Conservation (phyloP, 768 basidiomycete genomes). For the Kondoa malvinella region DNA sequence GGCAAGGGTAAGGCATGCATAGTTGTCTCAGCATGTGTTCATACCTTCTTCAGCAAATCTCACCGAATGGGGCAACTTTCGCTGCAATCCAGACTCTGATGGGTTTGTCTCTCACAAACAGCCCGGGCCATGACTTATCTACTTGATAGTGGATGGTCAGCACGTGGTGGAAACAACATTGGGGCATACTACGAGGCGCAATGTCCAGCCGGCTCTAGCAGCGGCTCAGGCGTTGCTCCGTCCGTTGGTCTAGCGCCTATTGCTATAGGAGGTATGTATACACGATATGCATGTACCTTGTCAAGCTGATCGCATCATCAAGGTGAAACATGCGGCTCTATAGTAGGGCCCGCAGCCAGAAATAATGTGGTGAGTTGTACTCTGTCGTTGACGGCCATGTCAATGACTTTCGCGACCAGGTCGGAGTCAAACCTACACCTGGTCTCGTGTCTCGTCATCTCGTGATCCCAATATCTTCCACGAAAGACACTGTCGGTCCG, state of each 20-base stretch:
- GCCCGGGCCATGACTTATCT: too few species aligned
- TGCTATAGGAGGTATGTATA: too few species aligned
- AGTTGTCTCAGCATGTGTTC: too few species aligned
- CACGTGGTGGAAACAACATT: too few species aligned
- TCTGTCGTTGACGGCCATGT: too few species aligned
- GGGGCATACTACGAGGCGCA: too few species aligned
- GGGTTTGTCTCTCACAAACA: too few species aligned
- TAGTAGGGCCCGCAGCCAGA: background rate
- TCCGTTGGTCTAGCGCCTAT: background rate
- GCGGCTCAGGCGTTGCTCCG: background rate
- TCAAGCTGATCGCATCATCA: too few species aligned
- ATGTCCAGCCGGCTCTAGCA: too few species aligned
- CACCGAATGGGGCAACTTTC: background rate
- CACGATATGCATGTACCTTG: too few species aligned
- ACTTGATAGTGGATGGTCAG: background rate
- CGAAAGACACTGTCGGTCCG: slow-evolving; percentile 2
- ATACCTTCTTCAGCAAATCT: background rate
- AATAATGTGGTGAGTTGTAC: background rate
- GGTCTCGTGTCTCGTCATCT: slow-evolving; percentile 7
- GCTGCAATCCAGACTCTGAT: too few species aligned
- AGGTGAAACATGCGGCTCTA: slow-evolving; percentile 1
- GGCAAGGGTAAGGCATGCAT: slow-evolving; percentile 4
- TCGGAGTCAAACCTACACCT: slow-evolving; percentile 13
- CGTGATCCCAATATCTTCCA: slow-evolving; percentile 2
- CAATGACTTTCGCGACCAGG: too few species aligned